These are phyloP conservation scores for Lentinula guzmanii DNA, from an alignment of 768 basidiomycete genomes.

Conservation along the genomic window DNA sequence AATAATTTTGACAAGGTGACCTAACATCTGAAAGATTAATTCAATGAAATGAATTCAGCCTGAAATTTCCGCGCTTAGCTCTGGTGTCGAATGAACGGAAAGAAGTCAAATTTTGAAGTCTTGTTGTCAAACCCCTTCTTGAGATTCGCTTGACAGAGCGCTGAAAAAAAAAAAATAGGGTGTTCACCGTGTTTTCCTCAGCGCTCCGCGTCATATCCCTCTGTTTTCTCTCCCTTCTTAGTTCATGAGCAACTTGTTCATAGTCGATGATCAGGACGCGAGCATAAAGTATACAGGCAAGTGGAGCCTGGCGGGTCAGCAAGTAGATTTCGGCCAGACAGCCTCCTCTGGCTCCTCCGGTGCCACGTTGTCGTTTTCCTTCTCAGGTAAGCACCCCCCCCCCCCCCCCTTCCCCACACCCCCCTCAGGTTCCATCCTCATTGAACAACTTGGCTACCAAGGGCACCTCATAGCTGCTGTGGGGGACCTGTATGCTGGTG, in stretches of 20 bases:
- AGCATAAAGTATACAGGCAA: conserved; percentile 7
- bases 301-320: conserved; percentile 5
- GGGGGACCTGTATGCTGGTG: conserved; percentile 12
- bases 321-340: conserved; percentile 15
- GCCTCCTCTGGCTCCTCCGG: conserved; percentile 11
- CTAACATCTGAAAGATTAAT: no score
- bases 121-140: neutral
- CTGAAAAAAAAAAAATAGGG: neutral
- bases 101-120: neutral
- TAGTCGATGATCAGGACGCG: conserved; percentile 10
- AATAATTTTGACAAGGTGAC: no score
- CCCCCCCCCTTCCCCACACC: neutral
- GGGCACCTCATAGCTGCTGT: conserved; percentile 13
- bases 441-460: neutral
- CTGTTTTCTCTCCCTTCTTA: neutral
- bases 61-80: neutral
- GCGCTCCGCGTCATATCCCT: neutral
- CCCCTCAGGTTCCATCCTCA: neutral
- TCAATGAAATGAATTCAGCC: no score
- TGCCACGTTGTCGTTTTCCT: conserved; percentile 15
- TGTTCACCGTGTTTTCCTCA: neutral
- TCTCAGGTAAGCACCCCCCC: conserved; percentile 12
- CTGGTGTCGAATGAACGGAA: neutral
- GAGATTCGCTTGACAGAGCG: neutral
- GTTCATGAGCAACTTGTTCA: conserved; percentile 6